phyloP scores from a whole-genome alignment of 805 yeast species.

The Candida alai region DNA sequence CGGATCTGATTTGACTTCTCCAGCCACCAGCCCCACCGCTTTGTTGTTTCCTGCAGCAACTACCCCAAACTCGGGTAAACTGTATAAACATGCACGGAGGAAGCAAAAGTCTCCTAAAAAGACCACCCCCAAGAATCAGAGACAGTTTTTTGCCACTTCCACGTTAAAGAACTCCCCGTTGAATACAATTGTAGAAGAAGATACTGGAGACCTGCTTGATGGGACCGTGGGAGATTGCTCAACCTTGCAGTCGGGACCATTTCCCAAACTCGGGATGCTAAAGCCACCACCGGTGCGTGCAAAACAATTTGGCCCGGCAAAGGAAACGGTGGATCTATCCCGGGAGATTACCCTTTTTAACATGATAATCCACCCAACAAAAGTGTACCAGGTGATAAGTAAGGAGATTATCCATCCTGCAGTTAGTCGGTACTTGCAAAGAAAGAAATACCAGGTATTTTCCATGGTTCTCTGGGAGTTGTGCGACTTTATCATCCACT shows the following conservation, averaged over 20 bases:
- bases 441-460: background rate
- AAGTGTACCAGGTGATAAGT: background rate
- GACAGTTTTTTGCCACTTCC: slow-evolving; percentile 1
- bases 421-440: slow-evolving; percentile 1
- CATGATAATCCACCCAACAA: slow-evolving; percentile 5
- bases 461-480: slow-evolving; percentile 15
- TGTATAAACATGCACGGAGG: too few species aligned
- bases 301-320: background rate
- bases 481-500: slow-evolving; percentile 9
- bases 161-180: slow-evolving; percentile 2
- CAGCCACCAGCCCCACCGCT: too few species aligned
- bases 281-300: background rate
- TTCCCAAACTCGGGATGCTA: too few species aligned
- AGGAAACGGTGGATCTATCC: background rate
- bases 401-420: background rate
- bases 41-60: too few species aligned
- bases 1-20: too few species aligned
- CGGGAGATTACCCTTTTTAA: slow-evolving; percentile 5
- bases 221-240: too few species aligned
- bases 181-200: slow-evolving; percentile 9
- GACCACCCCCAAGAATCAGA: background rate
- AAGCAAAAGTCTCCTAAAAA: too few species aligned
- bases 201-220: background rate
- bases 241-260: too few species aligned
- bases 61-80: too few species aligned